These are phyloP conservation scores for Raffaelea ambrosiae DNA, from an alignment of 2,329 filamentous ascomycete genomes.

Conservation along the genomic window DNA sequence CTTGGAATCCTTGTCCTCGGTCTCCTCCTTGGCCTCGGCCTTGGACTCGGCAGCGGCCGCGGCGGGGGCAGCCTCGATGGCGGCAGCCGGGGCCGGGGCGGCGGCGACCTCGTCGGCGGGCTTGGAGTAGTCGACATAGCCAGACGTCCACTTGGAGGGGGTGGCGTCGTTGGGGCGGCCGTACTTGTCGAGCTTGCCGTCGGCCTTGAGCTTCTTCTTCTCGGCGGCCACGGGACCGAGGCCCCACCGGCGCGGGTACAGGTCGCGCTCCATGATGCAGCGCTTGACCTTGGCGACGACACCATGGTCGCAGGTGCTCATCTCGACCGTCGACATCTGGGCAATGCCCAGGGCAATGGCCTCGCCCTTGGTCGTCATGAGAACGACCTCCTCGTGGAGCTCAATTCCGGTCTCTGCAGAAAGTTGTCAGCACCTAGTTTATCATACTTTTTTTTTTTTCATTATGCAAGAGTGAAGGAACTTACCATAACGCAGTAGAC, in stretches of 20 bases:
- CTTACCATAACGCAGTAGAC: constrained; percentile 81
- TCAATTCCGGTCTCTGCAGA: constrained; percentile 27
- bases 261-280: constrained; percentile 98
- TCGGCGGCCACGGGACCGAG: constrained; percentile 85
- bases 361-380: constrained; percentile 99
- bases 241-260: constrained; percentile 95
- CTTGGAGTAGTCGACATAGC: constrained; percentile 84
- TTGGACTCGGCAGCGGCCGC: constrained; percentile 25
- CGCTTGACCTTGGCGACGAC: constrained; percentile 98
- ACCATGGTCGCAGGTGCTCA: constrained; percentile 93
- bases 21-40: constrained; percentile 22
- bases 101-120: constrained; percentile 29
- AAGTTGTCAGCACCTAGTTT: constrained; percentile 2
- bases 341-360: constrained; percentile 94
- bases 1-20: constrained; percentile 49
- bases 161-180: constrained; percentile 88
- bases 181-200: constrained; percentile 97
- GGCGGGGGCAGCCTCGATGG: not conserved
- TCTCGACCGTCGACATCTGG: constrained; percentile 96
- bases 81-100: constrained; percentile 13
- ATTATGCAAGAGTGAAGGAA: constrained; percentile 13
- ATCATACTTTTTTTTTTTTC: not conserved
- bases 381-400: constrained; percentile 88
- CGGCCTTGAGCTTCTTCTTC: constrained; percentile 99
- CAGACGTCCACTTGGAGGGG: constrained; percentile 82